Evolutionary conservation across 495 filamentous ascomycete genomes (phyloP).

Genomic region (Aspergillus olivimuriae): DNA sequence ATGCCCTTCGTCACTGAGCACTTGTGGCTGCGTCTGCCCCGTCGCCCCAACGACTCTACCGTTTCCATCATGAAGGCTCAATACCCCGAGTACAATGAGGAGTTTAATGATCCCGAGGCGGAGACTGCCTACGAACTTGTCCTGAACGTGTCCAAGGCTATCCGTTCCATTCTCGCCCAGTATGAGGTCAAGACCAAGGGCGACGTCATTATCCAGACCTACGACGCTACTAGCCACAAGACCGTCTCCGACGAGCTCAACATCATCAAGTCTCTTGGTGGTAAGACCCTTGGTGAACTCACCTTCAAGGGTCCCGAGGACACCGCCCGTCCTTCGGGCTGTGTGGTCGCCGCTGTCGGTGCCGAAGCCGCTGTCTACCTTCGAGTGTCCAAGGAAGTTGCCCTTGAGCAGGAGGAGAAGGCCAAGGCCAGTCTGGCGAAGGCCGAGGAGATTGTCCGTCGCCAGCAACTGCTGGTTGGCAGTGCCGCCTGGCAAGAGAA

Average conservation of each 20-base stretch:
- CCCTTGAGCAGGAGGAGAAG: conserved; percentile 59
- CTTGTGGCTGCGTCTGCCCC: conserved; percentile 72
- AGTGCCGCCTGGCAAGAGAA: conserved; percentile 38
- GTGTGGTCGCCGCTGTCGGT: conserved; percentile 63
- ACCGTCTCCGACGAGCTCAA: conserved; percentile 52
- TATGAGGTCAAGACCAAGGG: conserved; percentile 54
- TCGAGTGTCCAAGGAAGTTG: conserved; percentile 61
- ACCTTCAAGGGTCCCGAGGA: conserved; percentile 37
- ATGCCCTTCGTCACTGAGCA: conserved; percentile 78
- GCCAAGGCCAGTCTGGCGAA: conserved; percentile 47
- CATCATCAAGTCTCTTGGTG: conserved; percentile 58
- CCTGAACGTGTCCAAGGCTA: conserved; percentile 48
- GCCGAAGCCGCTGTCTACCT: conserved; percentile 63
- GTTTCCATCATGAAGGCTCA: conserved; percentile 60
- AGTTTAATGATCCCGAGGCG: conserved; percentile 51
- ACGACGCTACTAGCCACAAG: conserved; percentile 46
- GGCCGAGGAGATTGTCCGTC: conserved; percentile 29
- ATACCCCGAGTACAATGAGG: conserved; percentile 52
- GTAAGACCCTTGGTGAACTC: conserved; percentile 54
- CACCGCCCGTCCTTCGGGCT: conserved; percentile 55
- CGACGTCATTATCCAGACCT: conserved; percentile 54
- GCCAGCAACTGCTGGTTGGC: conserved; percentile 28
- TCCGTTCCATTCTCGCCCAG: conserved; percentile 52
- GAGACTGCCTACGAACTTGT: conserved; percentile 62
- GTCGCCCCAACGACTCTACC: conserved; percentile 53